These are phyloP conservation scores for Neurospora hispaniola DNA, from an alignment of 495 filamentous ascomycete species.

Conservation along the genomic window DNA sequence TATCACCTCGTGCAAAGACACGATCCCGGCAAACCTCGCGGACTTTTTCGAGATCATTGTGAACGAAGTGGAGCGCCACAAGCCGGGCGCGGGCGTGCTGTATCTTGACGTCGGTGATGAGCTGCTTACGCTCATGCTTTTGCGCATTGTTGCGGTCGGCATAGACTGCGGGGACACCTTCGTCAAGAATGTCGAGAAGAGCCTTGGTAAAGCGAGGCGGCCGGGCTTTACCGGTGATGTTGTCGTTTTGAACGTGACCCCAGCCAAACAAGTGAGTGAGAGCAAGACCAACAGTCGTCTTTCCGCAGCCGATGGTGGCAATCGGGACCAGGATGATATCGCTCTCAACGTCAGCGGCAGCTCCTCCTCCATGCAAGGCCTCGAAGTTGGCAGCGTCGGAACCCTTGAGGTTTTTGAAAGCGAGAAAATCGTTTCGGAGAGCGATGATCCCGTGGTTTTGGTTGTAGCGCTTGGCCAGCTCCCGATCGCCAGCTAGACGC, in stretches of 20 bases:
- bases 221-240: conserved; percentile 69
- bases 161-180: conserved; percentile 57
- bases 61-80: conserved; percentile 88
- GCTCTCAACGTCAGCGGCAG: conserved; percentile 34
- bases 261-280: conserved; percentile 76
- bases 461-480: conserved; percentile 55
- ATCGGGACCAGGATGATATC: conserved; percentile 76
- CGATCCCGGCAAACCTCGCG: conserved; percentile 64
- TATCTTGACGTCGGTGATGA: conserved; percentile 65
- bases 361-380: conserved; percentile 15
- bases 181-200: conserved; percentile 47
- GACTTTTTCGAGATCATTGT: conserved; percentile 61
- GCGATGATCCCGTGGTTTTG: conserved; percentile 94
- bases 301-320: conserved; percentile 90
- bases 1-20: conserved; percentile 80
- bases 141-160: conserved; percentile 93
- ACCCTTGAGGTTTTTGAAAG: conserved; percentile 70
- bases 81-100: conserved; percentile 52
- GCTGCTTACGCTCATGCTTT: conserved; percentile 72
- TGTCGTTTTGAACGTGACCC: conserved; percentile 95
- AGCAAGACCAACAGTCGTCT: conserved; percentile 84
- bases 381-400: conserved; percentile 51
- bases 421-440: conserved; percentile 77
- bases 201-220: conserved; percentile 61
- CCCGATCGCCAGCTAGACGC: conserved; percentile 54